Conservation (phyloP, 2,329 filamentous ascomycete genomes). For the Achaetomium macrosporum region DNA sequence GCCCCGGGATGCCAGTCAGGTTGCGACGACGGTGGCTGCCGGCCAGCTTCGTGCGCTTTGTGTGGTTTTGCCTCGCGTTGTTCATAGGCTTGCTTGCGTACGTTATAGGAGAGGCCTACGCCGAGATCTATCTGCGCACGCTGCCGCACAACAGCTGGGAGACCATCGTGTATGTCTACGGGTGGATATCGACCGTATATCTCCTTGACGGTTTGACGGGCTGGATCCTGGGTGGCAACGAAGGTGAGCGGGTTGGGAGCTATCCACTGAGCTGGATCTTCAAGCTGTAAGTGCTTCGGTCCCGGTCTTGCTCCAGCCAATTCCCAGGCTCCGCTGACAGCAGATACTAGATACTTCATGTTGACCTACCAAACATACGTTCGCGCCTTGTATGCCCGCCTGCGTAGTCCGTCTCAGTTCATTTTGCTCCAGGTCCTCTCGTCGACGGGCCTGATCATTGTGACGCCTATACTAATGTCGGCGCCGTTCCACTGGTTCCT, state of each 20-base stretch:
- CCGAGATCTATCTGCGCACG: slow-evolving; percentile 62
- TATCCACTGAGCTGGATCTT: slow-evolving; percentile 68
- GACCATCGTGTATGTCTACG: slow-evolving; percentile 64
- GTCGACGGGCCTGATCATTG: slow-evolving; percentile 55
- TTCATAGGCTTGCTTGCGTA: slow-evolving; percentile 59
- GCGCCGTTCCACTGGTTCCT: slow-evolving; percentile 51
- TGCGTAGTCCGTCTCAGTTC: slow-evolving; percentile 60
- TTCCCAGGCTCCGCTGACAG: slow-evolving; percentile 13
- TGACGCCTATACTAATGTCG: slow-evolving; percentile 61
- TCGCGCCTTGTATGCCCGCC: slow-evolving; percentile 60
- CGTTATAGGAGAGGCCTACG: slow-evolving; percentile 62
- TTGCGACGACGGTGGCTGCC: slow-evolving; percentile 53
- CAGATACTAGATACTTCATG: slow-evolving; percentile 52
- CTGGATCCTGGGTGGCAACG: slow-evolving; percentile 60
- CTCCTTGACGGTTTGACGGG: slow-evolving; percentile 59
- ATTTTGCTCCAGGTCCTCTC: slow-evolving; percentile 60
- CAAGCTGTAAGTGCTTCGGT: slow-evolving; percentile 51
- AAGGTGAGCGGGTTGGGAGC: slow-evolving; percentile 61
- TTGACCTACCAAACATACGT: slow-evolving; percentile 68
- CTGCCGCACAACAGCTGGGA: slow-evolving; percentile 61
- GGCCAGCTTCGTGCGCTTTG: slow-evolving; percentile 61
- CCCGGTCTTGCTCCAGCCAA: neutral
- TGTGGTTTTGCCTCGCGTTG: slow-evolving; percentile 63
- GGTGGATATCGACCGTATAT: slow-evolving; percentile 62
- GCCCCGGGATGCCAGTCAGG: slow-evolving; percentile 32